Base-by-base conservation (phyloP, 768 basidiomycete species). In the Leccinum imitatum region DNA sequence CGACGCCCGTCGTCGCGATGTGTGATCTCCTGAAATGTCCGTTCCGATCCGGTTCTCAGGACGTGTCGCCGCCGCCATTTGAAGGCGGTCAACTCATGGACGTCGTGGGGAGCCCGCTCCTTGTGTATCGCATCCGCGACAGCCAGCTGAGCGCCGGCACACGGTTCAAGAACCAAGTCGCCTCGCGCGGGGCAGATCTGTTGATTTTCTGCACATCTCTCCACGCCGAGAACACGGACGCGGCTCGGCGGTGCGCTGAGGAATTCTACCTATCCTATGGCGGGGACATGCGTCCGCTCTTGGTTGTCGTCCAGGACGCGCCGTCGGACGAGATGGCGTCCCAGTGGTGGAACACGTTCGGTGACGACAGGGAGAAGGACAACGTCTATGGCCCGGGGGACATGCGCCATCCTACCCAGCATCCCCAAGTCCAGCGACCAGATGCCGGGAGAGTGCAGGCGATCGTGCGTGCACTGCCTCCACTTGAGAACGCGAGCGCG, bases 251-350 rank as follows among this genome's bases (percentile, higher is more conserved):
- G 56, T 54, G 58, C n/a, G 66, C 63, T 1, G 58, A 55, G 4
- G 47, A 58, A 13, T 71, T 71, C 30, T 64, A 61, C n/a, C 27
- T 21, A 10, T 67, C 70, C 7, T 71, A 67, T 17, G 67, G 69
- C 8, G 70, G 70, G 44, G 65, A 71, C 11, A 71, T 54, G 30
- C 69, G 71, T 3, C 70, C 70, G 1, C 10, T 71, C 44, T 13
- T 73, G 53, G 58, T 71, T 46, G 56, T 71, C 41, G 69, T 69
- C 41, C 56, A 39, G 56, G 71, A 61, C 17, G 69, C 67, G 3
- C 39, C 6, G 17, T 67, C 70, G 17, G 65, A 68, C 19, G 62
- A 64, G 30, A 15, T 14, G 9, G 70, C 70, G 9, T 4, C 30
- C 25, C 61, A 54, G 31, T 71, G 70, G 70, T 71, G 70, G 70